Evolutionary conservation across 805 yeast species (phyloP), one percentile per base, ranked within the genome.

Genomic region (Saccharomycopsis schoenii): DNA sequence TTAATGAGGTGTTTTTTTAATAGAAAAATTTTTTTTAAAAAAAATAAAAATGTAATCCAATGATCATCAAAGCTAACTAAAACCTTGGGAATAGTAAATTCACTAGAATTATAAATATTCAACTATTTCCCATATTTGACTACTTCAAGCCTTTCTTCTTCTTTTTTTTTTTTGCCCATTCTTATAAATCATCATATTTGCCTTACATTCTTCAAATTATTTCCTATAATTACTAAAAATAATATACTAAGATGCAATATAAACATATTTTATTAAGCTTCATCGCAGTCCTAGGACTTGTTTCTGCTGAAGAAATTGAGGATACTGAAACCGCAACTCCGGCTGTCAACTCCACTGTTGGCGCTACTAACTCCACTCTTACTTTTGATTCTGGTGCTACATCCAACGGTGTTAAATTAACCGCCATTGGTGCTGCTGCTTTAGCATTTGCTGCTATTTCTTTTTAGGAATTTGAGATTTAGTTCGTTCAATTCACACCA

Each of bases 241-340:
- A 52, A 21, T 34, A 39, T 47, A 12, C 19, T 58, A 67, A 52
- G 67, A 70, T 70, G 72, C 72, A 70, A 62, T 69, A 69, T 71
- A 66, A 66, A 64, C 63, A 62, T 62, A 62, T 66, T 60, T 66
- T 67, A 62, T 58, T 66, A 57, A 39, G 66, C 62, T 62, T 70
- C 58, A 65, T 71, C 52, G 61, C 67, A 59, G 67, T 65, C 58
- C 68, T 69, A 58, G 69, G 67, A 47, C 52, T 47, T 52, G 70
- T 64, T 55, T 61, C 68, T 40, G 68, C 69, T 47, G 67, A 68
- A 21, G 36, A 15, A 29, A 29, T 29, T 4, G 42, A 37, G 21
- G 51, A 24, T 39, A 12, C 12, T 19, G 12, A 15, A 19, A 57
- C 40, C 15, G 4, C 40, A 14, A 8, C 56, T 34, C 21, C 55